Evolutionary conservation across 1,284 basidiomycete species (phyloP).

Genomic region (Takashimella tepidaria): DNA sequence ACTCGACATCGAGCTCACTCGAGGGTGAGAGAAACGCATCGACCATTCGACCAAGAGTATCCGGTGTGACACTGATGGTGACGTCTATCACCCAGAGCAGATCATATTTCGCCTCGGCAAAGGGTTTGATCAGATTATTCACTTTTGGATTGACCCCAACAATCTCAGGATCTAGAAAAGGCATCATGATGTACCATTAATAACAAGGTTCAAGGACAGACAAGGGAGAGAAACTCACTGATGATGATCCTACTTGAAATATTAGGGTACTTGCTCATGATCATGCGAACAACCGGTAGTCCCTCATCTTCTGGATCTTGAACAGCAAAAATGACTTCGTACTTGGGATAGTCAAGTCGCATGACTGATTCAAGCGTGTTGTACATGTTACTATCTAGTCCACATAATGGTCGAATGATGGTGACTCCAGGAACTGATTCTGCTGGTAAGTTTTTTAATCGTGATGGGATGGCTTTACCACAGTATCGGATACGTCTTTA

Average conservation of each 20-base stretch:
- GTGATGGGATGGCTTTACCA: conserved; percentile 57
- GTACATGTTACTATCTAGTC: conserved; percentile 85
- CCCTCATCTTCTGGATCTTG: conserved; percentile 78
- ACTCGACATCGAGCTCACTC: conserved; percentile 28
- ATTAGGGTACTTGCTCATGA: conserved; percentile 65
- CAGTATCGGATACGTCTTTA: conserved; percentile 72
- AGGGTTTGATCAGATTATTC: conserved; percentile 87
- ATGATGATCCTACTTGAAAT: conserved; percentile 67
- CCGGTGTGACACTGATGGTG: conserved; percentile 72
- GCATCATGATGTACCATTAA: too few species aligned
- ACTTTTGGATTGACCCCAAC: conserved; percentile 96
- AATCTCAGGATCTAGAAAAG: conserved; percentile 42
- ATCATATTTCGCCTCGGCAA: conserved; percentile 73
- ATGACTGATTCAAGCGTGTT: conserved; percentile 90
- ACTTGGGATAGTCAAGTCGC: conserved; percentile 78
- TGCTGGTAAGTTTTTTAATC: conserved; percentile 54
- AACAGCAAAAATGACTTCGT: conserved; percentile 80
- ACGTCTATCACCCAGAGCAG: conserved; percentile 97
- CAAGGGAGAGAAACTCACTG: conserved; percentile 53
- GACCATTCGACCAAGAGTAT: conserved; percentile 81
- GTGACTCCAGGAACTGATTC: conserved; percentile 75
- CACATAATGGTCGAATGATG: conserved; percentile 84
- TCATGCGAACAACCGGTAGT: conserved; percentile 65
- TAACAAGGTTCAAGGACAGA: neutral
- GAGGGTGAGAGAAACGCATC: conserved; percentile 53